Conservation (phyloP, 2,329 filamentous ascomycete species). For the Penicillium sp. region DNA sequence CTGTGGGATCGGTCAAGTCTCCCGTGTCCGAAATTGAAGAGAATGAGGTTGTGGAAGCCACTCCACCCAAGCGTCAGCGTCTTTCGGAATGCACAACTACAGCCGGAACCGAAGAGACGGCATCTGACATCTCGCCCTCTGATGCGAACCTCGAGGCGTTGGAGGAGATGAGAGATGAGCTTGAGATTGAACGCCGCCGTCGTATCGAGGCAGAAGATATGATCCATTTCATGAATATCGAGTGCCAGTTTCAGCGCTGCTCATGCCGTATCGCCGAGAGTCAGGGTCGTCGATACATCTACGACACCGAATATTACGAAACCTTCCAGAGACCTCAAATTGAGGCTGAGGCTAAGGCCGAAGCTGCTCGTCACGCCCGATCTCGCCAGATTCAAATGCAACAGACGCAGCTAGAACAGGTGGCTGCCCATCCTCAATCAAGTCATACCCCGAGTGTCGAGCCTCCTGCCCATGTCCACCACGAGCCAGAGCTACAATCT, state of each 20-base stretch:
- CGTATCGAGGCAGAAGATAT: slow-evolving; percentile 60
- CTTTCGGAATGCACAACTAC: slow-evolving; percentile 36
- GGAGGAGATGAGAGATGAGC: slow-evolving; percentile 51
- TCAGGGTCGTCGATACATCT: slow-evolving; percentile 44
- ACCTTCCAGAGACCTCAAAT: slow-evolving; percentile 28
- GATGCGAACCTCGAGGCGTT: slow-evolving; percentile 50
- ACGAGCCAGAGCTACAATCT: not conserved
- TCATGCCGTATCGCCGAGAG: slow-evolving; percentile 52
- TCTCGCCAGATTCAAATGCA: not conserved
- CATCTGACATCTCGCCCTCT: slow-evolving; percentile 30
- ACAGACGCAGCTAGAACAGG: not conserved
- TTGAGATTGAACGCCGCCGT: slow-evolving; percentile 55
- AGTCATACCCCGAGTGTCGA: slow-evolving; percentile 26
- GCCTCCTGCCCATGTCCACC: slow-evolving; percentile 19
- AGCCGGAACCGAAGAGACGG: slow-evolving; percentile 30
- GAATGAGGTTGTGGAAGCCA: slow-evolving; percentile 27
- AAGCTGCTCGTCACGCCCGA: slow-evolving; percentile 1
- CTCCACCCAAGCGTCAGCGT: slow-evolving; percentile 40
- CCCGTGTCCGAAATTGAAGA: slow-evolving; percentile 16
- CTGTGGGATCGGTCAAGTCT: slow-evolving; percentile 33
- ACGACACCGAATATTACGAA: slow-evolving; percentile 42
- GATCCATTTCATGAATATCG: slow-evolving; percentile 55
- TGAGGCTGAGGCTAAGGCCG: slow-evolving; percentile 19
- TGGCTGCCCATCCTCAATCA: slow-evolving; percentile 7
- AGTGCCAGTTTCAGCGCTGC: slow-evolving; percentile 54